Base-by-base conservation (phyloP, 2,329 filamentous ascomycete genomes). In the Sordariomycetes sp. region DNA sequence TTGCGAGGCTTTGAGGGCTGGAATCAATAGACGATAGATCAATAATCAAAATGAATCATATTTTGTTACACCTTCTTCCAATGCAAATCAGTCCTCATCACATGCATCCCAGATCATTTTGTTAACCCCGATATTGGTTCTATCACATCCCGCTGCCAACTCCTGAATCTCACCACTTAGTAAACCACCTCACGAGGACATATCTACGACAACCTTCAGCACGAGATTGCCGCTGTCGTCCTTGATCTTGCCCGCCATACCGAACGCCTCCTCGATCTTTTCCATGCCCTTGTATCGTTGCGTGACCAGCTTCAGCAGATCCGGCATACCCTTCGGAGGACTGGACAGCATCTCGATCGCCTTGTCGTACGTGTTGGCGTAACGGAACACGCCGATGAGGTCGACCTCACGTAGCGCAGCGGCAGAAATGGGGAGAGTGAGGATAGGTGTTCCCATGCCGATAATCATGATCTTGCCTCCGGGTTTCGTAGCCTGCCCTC, bases 391-490 rank as follows among this genome's bases (percentile, higher is more conserved):
- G 18, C 79, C 79, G 15, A 81, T 54, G n/a, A 85, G 68, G 48
- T 84, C 79, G 35, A 85, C 73, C 51, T 86, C 81, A 33, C 79
- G 70, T 5, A 81, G 65, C 6, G 80, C 73, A 4, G 82, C 79
- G 4, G 75, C 75, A 3, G 75, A 80, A 35, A 86, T 70, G 27
- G 79, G 79, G 9, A 86, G 60, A 0, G 76, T 82, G 48, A 84
- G 77, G 31, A 82, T 66, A 2, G 81, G 80, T 8, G 68, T 78
- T 33, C 81, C 81, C 79, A 86, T 83, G 37, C 81, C 81, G 30
- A 86, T 77, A 15, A 85, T 65, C 55, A 85, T 64, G 37, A 85
- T 65, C 44, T 72, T 79, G 35, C 82, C 82, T 26, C 82, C 82
- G 0, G 81, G 73, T 40, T 69, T 68, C 11, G 79, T 77, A 3